phyloP scores from a whole-genome alignment of 2,329 filamentous ascomycete species.

The Ceratocystis destructans region DNA sequence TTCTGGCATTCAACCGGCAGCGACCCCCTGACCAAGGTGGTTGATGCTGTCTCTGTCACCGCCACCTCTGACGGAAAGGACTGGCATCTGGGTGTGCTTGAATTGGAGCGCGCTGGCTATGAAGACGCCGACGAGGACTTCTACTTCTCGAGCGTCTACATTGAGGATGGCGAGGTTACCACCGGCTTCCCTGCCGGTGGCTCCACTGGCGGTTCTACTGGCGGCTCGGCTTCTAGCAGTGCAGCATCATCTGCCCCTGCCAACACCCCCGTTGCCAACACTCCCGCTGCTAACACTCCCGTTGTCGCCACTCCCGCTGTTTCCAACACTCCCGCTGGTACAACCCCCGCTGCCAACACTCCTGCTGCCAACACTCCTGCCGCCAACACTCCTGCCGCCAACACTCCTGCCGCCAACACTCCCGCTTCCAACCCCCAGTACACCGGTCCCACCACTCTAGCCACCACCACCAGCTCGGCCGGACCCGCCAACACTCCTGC shows the following conservation, averaged over 20 bases:
- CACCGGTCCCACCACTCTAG: slow-evolving; percentile 10
- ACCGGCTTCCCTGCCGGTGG: slow-evolving; percentile 22
- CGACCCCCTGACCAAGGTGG: slow-evolving; percentile 42
- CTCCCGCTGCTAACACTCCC: not conserved
- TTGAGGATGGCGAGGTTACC: slow-evolving; percentile 37
- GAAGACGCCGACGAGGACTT: slow-evolving; percentile 47
- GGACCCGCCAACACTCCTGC: slow-evolving; percentile 8
- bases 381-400: not conserved
- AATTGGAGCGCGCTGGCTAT: slow-evolving; percentile 45
- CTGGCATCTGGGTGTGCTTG: slow-evolving; percentile 58
- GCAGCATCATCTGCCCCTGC: not conserved
- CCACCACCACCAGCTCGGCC: slow-evolving; percentile 8
- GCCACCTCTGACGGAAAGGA: slow-evolving; percentile 55
- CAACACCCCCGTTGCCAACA: not conserved
- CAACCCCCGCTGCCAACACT: not conserved
- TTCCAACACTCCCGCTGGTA: not conserved
- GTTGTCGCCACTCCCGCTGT: not conserved
- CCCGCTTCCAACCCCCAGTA: not conserved
- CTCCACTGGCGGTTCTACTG: slow-evolving; percentile 8
- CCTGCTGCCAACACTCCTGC: not conserved
- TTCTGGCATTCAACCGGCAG: slow-evolving; percentile 58
- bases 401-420: slow-evolving; percentile 1
- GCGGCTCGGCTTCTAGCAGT: slow-evolving; percentile 1
- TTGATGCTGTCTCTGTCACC: slow-evolving; percentile 44
- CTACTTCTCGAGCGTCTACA: slow-evolving; percentile 58